Percentiles rank a stretch among this genome's conserved stretches.
Evolutionary conservation across 2,329 filamentous ascomycete genomes (phyloP).

Genomic region (Monilinia aucupariae): DNA sequence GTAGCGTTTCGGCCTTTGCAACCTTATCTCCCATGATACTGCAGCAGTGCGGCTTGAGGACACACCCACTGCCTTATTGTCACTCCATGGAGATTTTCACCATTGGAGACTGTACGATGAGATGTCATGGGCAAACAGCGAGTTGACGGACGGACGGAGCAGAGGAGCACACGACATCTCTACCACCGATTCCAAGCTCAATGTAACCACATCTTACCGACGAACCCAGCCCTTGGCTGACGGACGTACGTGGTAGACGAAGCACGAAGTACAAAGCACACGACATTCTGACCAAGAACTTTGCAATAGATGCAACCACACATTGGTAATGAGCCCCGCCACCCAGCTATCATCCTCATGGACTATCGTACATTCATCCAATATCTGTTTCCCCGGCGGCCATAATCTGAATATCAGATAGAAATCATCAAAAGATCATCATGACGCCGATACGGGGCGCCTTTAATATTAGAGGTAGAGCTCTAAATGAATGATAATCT

Average conservation of each 20-base stretch:
- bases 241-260: neutral
- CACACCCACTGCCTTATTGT: neutral
- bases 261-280: neutral
- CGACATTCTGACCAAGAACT: neutral
- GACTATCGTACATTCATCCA: neutral
- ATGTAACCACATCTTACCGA: conserved; percentile 2
- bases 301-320: neutral
- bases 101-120: conserved; percentile 7
- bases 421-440: neutral
- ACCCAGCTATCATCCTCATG: neutral
- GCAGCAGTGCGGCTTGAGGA: conserved; percentile 3
- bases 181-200: neutral
- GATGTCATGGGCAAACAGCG: neutral
- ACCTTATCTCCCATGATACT: conserved; percentile 8
- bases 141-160: conserved; percentile 5
- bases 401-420: neutral
- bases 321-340: neutral
- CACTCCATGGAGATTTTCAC: neutral
- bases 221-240: neutral
- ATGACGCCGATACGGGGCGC: neutral
- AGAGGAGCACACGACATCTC: neutral
- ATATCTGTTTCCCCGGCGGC: neutral
- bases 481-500: neutral
- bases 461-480: neutral
- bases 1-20: neutral